A percentile compares a stretch with the other conserved stretches of the same genome.
Evolutionary conservation across 805 yeast genomes (phyloP).

Genomic region (Kodamaea leandrae): DNA sequence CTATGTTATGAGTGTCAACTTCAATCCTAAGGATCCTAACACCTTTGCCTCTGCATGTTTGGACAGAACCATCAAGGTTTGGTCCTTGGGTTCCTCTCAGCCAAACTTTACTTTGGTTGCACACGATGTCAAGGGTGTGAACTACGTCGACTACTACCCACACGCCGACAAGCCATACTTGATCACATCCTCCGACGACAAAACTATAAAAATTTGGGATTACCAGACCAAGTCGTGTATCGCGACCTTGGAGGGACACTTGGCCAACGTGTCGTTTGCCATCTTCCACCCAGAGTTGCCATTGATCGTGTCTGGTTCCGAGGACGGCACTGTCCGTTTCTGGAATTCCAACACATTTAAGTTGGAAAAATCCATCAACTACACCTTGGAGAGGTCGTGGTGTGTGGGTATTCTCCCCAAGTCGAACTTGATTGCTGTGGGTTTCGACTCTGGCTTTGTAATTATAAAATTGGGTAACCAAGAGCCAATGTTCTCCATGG

Average conservation of each 20-base stretch:
- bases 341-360: constrained; percentile 96
- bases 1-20: constrained; percentile 89
- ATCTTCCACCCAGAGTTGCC: constrained; percentile 98
- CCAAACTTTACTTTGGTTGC: constrained; percentile 93
- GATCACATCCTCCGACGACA: constrained; percentile 88
- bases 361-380: constrained; percentile 85
- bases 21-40: constrained; percentile 96
- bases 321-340: constrained; percentile 88
- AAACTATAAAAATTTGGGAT: constrained; percentile 89
- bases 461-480: constrained; percentile 88
- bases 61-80: constrained; percentile 93
- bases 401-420: constrained; percentile 74
- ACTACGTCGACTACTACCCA: constrained; percentile 95
- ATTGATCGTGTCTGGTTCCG: constrained; percentile 91
- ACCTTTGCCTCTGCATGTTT: constrained; percentile 97
- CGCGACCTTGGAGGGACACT: constrained; percentile 91
- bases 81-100: constrained; percentile 85
- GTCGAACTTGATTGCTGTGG: constrained; percentile 80
- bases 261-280: constrained; percentile 94
- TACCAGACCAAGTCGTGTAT: constrained; percentile 96
- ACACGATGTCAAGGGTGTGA: constrained; percentile 91
- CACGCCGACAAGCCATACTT: constrained; percentile 96
- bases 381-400: constrained; percentile 96
- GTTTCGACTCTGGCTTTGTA: constrained; percentile 94
- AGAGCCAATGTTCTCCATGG: constrained; percentile 92